Conservation (phyloP, 1,139 yeast species). For the Blastobotrys apis region DNA sequence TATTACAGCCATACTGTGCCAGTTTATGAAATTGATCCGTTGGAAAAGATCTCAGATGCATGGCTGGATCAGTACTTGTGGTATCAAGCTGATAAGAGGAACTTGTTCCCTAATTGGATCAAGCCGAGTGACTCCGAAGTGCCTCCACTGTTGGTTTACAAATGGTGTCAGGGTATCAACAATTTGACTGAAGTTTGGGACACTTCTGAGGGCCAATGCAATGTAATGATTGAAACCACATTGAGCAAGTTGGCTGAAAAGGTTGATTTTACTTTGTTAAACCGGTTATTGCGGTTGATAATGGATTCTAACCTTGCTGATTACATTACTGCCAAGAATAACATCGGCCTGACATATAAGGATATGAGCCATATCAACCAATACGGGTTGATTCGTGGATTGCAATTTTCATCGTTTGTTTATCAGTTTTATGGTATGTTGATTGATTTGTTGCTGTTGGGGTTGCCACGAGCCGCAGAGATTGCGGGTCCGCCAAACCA, state of each 20-base stretch:
- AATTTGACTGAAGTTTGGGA: slow-evolving; percentile 78
- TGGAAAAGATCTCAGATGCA: slow-evolving; percentile 95
- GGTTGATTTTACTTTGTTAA: slow-evolving; percentile 80
- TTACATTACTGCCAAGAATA: slow-evolving; percentile 89
- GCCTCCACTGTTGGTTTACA: slow-evolving; percentile 85
- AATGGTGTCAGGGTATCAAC: slow-evolving; percentile 95
- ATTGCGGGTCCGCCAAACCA: slow-evolving; percentile 67
- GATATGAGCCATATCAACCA: slow-evolving; percentile 95
- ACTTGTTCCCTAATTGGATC: slow-evolving; percentile 91
- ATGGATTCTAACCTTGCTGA: slow-evolving; percentile 93
- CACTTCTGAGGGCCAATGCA: slow-evolving; percentile 64
- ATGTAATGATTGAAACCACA: slow-evolving; percentile 78
- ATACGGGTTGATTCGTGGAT: slow-evolving; percentile 80
- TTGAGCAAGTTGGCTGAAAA: slow-evolving; percentile 73
- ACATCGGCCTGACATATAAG: slow-evolving; percentile 74
- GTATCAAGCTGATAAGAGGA: slow-evolving; percentile 90
- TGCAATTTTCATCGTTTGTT: slow-evolving; percentile 86
- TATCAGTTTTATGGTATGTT: slow-evolving; percentile 87
- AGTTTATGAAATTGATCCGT: slow-evolving; percentile 80
- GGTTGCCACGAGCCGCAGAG: slow-evolving; percentile 81
- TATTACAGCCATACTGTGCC: slow-evolving; percentile 81
- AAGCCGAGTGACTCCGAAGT: slow-evolving; percentile 94
- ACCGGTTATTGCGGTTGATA: slow-evolving; percentile 71
- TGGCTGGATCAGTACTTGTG: slow-evolving; percentile 92
- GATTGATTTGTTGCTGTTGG: slow-evolving; percentile 75